Percentiles rank a stretch among this genome's conserved stretches.
These are phyloP conservation scores for Phallus indusiatus DNA, from an alignment of 768 basidiomycete species.

Conservation along the genomic window DNA sequence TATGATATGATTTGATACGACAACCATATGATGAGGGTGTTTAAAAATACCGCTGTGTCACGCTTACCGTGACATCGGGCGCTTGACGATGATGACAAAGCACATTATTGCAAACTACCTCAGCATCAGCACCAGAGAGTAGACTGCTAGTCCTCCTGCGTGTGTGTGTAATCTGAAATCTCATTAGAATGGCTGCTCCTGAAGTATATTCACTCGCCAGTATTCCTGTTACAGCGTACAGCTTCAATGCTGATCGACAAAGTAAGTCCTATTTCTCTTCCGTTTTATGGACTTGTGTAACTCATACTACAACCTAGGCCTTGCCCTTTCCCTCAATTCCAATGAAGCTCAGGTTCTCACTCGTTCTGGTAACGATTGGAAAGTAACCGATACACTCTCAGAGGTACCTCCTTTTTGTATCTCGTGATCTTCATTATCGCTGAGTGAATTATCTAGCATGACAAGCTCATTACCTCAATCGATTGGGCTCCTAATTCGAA, in stretches of 20 bases:
- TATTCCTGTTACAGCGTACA: conserved; percentile 78
- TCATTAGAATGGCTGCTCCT: conserved; percentile 48
- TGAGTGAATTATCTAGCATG: conserved; percentile 52
- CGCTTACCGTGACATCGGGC: too few relatives aligned
- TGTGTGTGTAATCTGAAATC: too few relatives aligned
- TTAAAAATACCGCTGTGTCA: too few relatives aligned
- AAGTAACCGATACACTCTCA: conserved; percentile 62
- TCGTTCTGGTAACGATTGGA: conserved; percentile 60
- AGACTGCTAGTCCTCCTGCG: conserved; percentile 77
- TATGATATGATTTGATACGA: too few relatives aligned
- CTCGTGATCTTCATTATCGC: not conserved
- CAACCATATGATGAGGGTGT: too few relatives aligned
- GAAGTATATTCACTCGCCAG: conserved; percentile 74
- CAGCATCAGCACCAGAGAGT: conserved; percentile 29
- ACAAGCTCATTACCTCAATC: conserved; percentile 95
- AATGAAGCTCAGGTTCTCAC: conserved; percentile 80
- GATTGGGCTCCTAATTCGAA: conserved; percentile 98
- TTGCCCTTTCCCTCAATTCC: conserved; percentile 85
- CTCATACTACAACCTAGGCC: conserved; percentile 43
- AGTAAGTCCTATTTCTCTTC: conserved; percentile 44
- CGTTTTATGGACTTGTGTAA: too few relatives aligned
- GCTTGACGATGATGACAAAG: not conserved
- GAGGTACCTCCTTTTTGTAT: conserved; percentile 48
- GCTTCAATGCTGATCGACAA: conserved; percentile 81
- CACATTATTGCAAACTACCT: not conserved